Percentiles rank a stretch among this genome's conserved stretches.
phyloP scores from a whole-genome alignment of 768 basidiomycete species.

The Cubamyces sp. region DNA sequence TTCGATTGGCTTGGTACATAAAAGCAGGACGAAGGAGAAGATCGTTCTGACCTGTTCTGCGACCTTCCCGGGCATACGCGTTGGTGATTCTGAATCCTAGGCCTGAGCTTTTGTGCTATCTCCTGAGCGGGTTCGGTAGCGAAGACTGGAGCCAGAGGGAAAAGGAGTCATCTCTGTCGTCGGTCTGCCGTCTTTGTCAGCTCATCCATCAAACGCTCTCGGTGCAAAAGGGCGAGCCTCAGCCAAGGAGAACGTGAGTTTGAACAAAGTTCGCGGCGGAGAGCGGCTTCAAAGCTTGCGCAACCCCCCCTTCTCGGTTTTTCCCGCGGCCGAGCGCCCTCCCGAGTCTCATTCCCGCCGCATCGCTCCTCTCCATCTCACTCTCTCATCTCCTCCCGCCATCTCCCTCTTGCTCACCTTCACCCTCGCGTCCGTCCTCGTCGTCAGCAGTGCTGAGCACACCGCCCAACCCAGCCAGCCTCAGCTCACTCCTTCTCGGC shows the following conservation, averaged over 20 bases:
- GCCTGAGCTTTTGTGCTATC: background rate
- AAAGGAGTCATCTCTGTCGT: slow-evolving; percentile 7
- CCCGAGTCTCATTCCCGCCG: slow-evolving; percentile 21
- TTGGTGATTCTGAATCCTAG: no score
- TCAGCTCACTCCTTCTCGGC: background rate
- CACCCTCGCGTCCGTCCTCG: slow-evolving; percentile 5
- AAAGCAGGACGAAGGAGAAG: background rate
- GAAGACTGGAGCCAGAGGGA: background rate
- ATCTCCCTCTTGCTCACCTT: slow-evolving; percentile 4
- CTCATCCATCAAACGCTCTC: background rate
- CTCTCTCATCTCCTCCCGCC: slow-evolving; percentile 10
- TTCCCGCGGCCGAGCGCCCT: slow-evolving; percentile 21
- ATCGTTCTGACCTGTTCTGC: slow-evolving; percentile 6
- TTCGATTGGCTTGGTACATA: background rate
- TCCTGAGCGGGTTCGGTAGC: slow-evolving; percentile 6
- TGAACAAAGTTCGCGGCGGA: background rate
- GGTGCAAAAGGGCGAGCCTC: background rate
- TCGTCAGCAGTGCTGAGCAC: slow-evolving; percentile 11
- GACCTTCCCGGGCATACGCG: background rate
- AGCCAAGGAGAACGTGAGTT: background rate
- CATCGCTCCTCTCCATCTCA: slow-evolving; percentile 17
- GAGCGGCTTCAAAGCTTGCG: slow-evolving; percentile 23
- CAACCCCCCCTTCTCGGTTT: slow-evolving; percentile 20
- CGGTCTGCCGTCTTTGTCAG: slow-evolving; percentile 11
- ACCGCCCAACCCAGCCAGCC: slow-evolving; percentile 8